Evolutionary conservation across 805 yeast genomes (phyloP).

Genomic region (Yarrowia divulgata): DNA sequence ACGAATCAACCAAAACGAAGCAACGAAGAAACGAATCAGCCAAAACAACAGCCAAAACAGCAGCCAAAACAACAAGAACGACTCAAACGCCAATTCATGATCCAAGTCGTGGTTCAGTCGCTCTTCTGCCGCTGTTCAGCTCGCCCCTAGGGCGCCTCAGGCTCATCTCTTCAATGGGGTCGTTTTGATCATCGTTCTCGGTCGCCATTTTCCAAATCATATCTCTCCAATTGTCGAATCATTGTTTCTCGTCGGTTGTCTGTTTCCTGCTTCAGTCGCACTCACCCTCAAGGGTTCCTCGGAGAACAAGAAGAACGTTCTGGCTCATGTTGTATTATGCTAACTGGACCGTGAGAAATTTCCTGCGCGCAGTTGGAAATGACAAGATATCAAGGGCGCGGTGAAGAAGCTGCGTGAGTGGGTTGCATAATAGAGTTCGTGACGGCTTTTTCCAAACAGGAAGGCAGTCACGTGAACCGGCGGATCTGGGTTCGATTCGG

Average conservation of each 20-base stretch:
- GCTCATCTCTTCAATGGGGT: no score
- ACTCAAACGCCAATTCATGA: no score
- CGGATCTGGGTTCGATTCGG: neutral
- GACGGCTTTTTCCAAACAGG: constrained; percentile 32
- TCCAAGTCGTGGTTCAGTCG: no score
- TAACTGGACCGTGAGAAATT: constrained; percentile 38
- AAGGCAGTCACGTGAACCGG: neutral
- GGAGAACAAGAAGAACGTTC: constrained; percentile 93
- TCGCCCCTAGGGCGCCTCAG: no score
- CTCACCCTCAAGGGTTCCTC: constrained; percentile 97
- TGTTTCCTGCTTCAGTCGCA: neutral
- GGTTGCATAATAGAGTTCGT: constrained; percentile 25
- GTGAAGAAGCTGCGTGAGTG: constrained; percentile 39
- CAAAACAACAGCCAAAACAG: no score
- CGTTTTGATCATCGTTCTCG: no score
- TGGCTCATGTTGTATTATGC: constrained; percentile 46
- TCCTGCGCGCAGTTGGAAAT: constrained; percentile 35
- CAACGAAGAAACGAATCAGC: neutral
- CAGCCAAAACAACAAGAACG: no score
- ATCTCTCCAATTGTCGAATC: constrained; percentile 2
- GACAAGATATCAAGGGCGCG: constrained; percentile 35
- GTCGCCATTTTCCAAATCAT: neutral
- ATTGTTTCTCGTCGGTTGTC: neutral
- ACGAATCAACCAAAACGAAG: neutral
- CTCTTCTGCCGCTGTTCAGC: no score